Evolutionary conservation across 2,329 filamentous ascomycete species (phyloP).

Genomic region (Eutypella sp.): DNA sequence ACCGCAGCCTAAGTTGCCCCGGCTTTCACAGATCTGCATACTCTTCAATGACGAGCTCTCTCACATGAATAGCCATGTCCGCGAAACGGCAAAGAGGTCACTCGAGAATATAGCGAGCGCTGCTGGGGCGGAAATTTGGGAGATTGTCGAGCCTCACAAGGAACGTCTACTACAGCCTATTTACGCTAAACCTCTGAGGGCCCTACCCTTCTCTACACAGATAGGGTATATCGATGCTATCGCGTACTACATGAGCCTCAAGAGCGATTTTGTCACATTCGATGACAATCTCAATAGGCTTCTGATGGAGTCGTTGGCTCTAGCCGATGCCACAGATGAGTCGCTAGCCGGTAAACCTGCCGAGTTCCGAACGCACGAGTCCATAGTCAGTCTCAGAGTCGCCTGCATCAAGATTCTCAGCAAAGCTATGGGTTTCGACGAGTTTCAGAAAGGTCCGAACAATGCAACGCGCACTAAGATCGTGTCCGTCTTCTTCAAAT

Average conservation of each 20-base stretch:
- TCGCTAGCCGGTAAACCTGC: slow-evolving; percentile 85
- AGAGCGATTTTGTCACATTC: slow-evolving; percentile 83
- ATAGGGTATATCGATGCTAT: slow-evolving; percentile 98
- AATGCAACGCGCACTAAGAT: slow-evolving; percentile 66
- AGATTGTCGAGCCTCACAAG: slow-evolving; percentile 84
- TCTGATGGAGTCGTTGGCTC: slow-evolving; percentile 85
- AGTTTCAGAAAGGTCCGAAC: slow-evolving; percentile 73
- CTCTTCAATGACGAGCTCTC: slow-evolving; percentile 84
- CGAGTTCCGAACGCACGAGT: slow-evolving; percentile 92
- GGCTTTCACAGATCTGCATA: slow-evolving; percentile 72
- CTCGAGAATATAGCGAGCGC: slow-evolving; percentile 78
- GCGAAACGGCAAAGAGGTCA: slow-evolving; percentile 76
- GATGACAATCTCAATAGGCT: slow-evolving; percentile 87
- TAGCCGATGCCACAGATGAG: slow-evolving; percentile 93
- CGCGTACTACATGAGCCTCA: slow-evolving; percentile 87
- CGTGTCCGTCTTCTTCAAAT: slow-evolving; percentile 96
- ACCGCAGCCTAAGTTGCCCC: slow-evolving; percentile 45
- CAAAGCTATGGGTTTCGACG: slow-evolving; percentile 87
- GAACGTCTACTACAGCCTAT: slow-evolving; percentile 86
- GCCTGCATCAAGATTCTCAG: slow-evolving; percentile 91
- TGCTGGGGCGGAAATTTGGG: slow-evolving; percentile 73
- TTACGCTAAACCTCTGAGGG: slow-evolving; percentile 89
- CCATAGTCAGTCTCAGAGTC: slow-evolving; percentile 85
- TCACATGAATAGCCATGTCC: slow-evolving; percentile 94
- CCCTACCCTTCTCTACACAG: slow-evolving; percentile 88